Evolutionary conservation across 495 filamentous ascomycete genomes (phyloP).

Genomic region (Aspergillus funiculosus): DNA sequence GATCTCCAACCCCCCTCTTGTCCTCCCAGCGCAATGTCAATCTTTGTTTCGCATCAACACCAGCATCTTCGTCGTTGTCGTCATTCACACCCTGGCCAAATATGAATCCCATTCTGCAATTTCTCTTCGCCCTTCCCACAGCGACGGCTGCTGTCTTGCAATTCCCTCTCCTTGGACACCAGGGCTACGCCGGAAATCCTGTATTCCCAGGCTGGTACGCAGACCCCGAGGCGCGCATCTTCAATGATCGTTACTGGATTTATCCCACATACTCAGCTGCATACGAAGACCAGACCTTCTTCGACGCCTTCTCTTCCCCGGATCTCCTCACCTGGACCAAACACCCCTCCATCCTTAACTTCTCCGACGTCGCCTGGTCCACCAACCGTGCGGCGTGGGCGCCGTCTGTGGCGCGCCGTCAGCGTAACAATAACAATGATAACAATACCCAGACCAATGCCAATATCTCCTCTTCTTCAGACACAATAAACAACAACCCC

Average conservation of each 20-base stretch:
- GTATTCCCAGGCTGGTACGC: constrained; percentile 44
- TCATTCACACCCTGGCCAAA: neutral
- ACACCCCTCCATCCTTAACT: constrained; percentile 34
- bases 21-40: neutral
- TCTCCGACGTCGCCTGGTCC: constrained; percentile 36
- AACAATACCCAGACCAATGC: constrained; percentile 6
- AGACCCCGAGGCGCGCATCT: constrained; percentile 43
- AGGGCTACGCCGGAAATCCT: constrained; percentile 29
- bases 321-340: constrained; percentile 43
- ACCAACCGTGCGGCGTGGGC: constrained; percentile 40
- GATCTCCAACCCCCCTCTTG: neutral
- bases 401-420: constrained; percentile 31
- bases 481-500: neutral
- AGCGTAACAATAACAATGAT: no score
- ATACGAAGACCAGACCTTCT: constrained; percentile 40
- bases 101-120: constrained; percentile 4
- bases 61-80: neutral
- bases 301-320: constrained; percentile 44
- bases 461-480: neutral
- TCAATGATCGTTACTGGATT: constrained; percentile 37
- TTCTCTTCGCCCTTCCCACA: constrained; percentile 7
- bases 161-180: neutral
- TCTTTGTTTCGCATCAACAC: neutral
- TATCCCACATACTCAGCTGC: constrained; percentile 37
- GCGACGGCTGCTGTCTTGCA: neutral